Evolutionary conservation across 2,329 filamentous ascomycete species (phyloP).

Genomic region (Microsporum canis): DNA sequence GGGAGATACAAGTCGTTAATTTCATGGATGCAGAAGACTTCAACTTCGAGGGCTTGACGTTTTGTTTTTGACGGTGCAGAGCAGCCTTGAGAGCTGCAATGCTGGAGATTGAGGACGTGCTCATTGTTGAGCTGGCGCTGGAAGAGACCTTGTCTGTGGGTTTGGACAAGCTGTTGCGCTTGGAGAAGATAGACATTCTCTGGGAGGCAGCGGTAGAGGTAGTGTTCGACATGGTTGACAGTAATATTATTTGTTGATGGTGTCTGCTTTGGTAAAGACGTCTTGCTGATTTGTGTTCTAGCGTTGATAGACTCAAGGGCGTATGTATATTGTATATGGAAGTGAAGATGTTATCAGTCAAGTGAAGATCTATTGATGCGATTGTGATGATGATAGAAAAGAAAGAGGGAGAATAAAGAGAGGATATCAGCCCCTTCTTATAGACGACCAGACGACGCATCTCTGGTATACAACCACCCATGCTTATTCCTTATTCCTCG

Average conservation of each 20-base stretch:
- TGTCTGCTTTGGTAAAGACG: background rate
- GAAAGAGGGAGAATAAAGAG: slow-evolving; percentile 6
- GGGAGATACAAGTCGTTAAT: background rate
- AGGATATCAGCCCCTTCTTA: slow-evolving; percentile 6
- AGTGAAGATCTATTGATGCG: background rate
- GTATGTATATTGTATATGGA: background rate
- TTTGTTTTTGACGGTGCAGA: background rate
- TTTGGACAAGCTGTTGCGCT: background rate
- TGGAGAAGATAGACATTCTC: slow-evolving; percentile 1
- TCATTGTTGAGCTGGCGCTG: slow-evolving; percentile 6
- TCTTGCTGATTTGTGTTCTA: background rate
- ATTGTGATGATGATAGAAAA: background rate
- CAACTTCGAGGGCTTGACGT: background rate
- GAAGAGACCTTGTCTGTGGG: background rate
- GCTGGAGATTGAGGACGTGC: slow-evolving; percentile 5
- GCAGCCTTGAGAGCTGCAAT: slow-evolving; percentile 7
- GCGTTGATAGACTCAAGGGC: background rate
- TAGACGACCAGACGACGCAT: background rate
- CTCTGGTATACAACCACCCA: background rate
- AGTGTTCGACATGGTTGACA: background rate
- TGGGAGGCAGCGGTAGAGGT: background rate
- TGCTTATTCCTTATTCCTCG: background rate
- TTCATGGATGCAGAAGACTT: background rate
- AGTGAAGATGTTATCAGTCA: background rate
- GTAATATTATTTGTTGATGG: background rate